Percentiles rank a stretch among this genome's conserved stretches.
Conservation (phyloP, 176 grass and related monocot species). For the Oryza brachyantha region DNA sequence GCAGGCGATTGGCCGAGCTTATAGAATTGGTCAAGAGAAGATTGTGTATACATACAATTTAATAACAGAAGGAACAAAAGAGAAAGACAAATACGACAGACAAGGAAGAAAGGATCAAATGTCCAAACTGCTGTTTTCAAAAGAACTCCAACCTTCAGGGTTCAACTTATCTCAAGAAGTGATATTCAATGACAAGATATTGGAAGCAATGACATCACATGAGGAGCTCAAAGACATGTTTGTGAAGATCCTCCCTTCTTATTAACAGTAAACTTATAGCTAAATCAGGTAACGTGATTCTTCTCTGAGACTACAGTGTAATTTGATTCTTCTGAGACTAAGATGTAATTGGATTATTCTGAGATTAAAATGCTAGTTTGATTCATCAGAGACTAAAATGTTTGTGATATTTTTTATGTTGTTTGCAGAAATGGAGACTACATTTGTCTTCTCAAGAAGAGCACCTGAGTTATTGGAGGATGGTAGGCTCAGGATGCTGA, state of each 20-base stretch:
- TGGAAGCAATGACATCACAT: conserved; percentile 59
- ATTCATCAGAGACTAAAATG: too few species aligned
- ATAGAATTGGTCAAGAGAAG: conserved; percentile 73
- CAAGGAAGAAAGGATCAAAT: conserved; percentile 74
- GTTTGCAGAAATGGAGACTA: not conserved
- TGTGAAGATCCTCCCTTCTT: conserved; percentile 35
- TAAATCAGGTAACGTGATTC: conserved; percentile 24
- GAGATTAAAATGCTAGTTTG: not conserved
- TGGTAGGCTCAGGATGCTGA: not conserved
- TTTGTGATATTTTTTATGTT: not conserved
- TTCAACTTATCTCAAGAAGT: conserved; percentile 24
- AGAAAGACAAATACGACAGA: conserved; percentile 63
- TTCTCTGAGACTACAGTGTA: conserved; percentile 1
- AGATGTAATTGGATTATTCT: not conserved
- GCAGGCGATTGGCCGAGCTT: conserved; percentile 87
- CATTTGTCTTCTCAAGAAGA: not conserved
- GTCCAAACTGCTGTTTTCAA: conserved; percentile 71
- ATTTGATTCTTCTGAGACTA: not conserved
- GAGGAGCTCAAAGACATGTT: conserved; percentile 57
- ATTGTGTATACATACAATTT: conserved; percentile 83
- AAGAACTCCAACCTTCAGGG: conserved; percentile 2
- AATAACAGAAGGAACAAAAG: conserved; percentile 64
- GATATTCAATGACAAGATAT: conserved; percentile 50
- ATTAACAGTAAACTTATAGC: conserved; percentile 22
- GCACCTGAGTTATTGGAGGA: conserved; percentile 1